phyloP scores from a whole-genome alignment of 148 eudicot species.

The Simmondsia chinensis region DNA sequence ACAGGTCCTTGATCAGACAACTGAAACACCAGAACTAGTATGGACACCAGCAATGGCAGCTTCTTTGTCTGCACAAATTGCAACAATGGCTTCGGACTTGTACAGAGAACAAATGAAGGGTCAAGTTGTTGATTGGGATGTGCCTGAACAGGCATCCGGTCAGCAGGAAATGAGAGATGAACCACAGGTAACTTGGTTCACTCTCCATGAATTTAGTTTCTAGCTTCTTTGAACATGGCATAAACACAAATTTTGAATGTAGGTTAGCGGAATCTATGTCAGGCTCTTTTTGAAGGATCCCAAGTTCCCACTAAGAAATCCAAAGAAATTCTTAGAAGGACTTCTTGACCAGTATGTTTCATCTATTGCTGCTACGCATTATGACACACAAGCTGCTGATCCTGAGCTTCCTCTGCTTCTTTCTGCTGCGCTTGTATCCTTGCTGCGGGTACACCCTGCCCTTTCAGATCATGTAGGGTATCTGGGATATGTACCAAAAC shows the following conservation, averaged over 20 bases:
- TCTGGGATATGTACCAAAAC: slow-evolving; percentile 96
- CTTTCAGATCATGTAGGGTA: slow-evolving; percentile 99
- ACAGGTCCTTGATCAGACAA: slow-evolving; percentile 78
- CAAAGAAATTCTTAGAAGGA: slow-evolving; percentile 93
- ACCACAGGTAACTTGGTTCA: slow-evolving; percentile 66
- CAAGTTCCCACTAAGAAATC: slow-evolving; percentile 92
- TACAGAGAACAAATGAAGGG: slow-evolving; percentile 94
- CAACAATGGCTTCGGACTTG: slow-evolving; percentile 92
- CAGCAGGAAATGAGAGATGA: slow-evolving; percentile 99
- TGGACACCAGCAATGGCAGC: slow-evolving; percentile 99
- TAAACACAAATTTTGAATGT: slow-evolving; percentile 15
- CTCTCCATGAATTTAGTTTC: slow-evolving; percentile 1
- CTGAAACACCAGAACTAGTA: slow-evolving; percentile 99
- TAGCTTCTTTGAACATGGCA: neutral
- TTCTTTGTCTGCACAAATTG: slow-evolving; percentile 88
- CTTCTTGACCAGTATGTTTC: slow-evolving; percentile 94
- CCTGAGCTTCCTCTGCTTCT: slow-evolving; percentile 92
- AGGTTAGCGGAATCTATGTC: slow-evolving; percentile 98
- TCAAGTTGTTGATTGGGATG: slow-evolving; percentile 93
- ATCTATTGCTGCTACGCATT: slow-evolving; percentile 87
- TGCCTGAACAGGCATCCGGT: slow-evolving; percentile 86
- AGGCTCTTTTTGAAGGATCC: slow-evolving; percentile 95
- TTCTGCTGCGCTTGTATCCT: slow-evolving; percentile 92
- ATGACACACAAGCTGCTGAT: slow-evolving; percentile 68
- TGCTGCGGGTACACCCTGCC: slow-evolving; percentile 91